Percentiles rank a stretch among this genome's conserved stretches.
phyloP scores from a whole-genome alignment of 139 green algal species.

The Prasinococcaceae sp. region DNA sequence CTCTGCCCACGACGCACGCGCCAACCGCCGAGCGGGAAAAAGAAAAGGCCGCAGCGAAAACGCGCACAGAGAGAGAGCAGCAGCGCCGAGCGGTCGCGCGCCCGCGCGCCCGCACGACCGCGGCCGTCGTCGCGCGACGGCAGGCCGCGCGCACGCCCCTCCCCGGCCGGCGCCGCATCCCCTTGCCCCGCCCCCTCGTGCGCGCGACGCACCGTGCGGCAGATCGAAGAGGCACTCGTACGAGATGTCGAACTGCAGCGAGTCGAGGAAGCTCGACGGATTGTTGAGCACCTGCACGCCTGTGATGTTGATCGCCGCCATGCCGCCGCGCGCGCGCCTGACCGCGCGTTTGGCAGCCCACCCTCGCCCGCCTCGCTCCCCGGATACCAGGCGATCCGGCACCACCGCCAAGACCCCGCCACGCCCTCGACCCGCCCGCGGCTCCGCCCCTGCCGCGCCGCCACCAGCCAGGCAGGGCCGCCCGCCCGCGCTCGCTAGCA shows the following conservation, averaged over 20 bases:
- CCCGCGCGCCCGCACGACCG: not conserved
- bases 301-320: slow-evolving; percentile 76
- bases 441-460: no score
- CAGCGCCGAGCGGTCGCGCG: not conserved
- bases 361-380: not conserved
- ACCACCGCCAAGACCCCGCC: no score
- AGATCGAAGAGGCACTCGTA: slow-evolving; percentile 78
- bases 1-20: no score
- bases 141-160: not conserved
- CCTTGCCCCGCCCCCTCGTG: no score
- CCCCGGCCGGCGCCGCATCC: no score
- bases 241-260: slow-evolving; percentile 85
- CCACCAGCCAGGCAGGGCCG: no score
- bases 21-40: no score
- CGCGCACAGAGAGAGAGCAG: not conserved
- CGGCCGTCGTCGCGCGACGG: not conserved
- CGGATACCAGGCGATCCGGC: no score
- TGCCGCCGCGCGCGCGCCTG: slow-evolving; percentile 19
- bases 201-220: slow-evolving; percentile 55
- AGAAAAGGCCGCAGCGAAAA: not conserved
- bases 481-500: no score
- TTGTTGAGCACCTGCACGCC: slow-evolving; percentile 76
- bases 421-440: no score
- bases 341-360: not conserved
- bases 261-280: slow-evolving; percentile 53